A percentile compares a stretch with the other conserved stretches of the same genome.
Conservation (phyloP, 2,329 filamentous ascomycete genomes). For the Curvularia spicifera region DNA sequence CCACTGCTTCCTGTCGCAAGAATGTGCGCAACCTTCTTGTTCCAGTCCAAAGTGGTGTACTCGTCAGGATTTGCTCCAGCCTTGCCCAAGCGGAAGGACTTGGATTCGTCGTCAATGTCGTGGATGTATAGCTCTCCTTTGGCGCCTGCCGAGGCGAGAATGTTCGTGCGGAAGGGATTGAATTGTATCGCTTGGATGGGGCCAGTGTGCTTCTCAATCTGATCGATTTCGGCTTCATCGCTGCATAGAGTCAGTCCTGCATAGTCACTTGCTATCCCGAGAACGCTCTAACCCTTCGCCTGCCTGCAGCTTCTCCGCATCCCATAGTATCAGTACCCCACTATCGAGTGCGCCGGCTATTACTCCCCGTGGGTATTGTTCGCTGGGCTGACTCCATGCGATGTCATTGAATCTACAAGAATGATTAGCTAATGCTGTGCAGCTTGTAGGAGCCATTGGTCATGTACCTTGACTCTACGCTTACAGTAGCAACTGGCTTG, state of each 20-base stretch:
- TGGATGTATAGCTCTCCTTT: slow-evolving; percentile 97
- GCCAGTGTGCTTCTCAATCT: slow-evolving; percentile 87
- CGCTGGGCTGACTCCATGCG: slow-evolving; percentile 85
- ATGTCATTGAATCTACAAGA: slow-evolving; percentile 87
- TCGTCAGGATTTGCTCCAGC: slow-evolving; percentile 89
- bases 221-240: slow-evolving; percentile 84
- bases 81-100: slow-evolving; percentile 87
- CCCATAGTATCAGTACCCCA: slow-evolving; percentile 91
- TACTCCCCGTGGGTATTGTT: slow-evolving; percentile 80
- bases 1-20: slow-evolving; percentile 90
- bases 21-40: slow-evolving; percentile 96
- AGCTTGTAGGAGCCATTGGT: neutral
- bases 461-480: slow-evolving; percentile 83
- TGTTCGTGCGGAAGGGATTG: slow-evolving; percentile 89
- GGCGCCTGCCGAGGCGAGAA: slow-evolving; percentile 88
- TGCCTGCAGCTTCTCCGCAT: slow-evolving; percentile 72
- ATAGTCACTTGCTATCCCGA: slow-evolving; percentile 54
- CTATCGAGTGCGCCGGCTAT: slow-evolving; percentile 96
- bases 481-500: slow-evolving; percentile 81
- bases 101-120: slow-evolving; percentile 87
- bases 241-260: slow-evolving; percentile 47
- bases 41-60: slow-evolving; percentile 97
- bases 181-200: slow-evolving; percentile 95
- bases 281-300: slow-evolving; percentile 55
- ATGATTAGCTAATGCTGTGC: slow-evolving; percentile 28